Evolutionary conservation across 495 filamentous ascomycete species (phyloP), one percentile per base, ranked within the genome.

Genomic region (Annulohypoxylon moriforme): DNA sequence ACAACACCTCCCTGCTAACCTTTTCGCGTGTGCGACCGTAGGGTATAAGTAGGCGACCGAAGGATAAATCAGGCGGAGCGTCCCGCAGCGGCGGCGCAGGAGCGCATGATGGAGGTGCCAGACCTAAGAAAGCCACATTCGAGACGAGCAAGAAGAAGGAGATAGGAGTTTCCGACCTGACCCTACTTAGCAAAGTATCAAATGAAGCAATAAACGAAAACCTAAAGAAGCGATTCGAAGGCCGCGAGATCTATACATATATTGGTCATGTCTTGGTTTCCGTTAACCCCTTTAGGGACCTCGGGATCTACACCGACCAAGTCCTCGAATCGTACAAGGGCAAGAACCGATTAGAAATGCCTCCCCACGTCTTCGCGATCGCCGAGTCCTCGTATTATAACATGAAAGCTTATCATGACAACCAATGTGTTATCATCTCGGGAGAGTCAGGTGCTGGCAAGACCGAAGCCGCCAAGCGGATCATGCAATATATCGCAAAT

Each of bases 121-220:
- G 92, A 81, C 91, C 96, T 71, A 95, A 94, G 82, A 98, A 98
- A 84, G 96, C 96, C 53, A 91, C 90, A 22, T 99, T 95, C 81
- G 96, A 99, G 81, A 94, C 88, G 22, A 92, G 89, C 59, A 98
- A 97, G 88, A 98, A 98, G 89, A 98, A 97, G 88, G 94, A 98
- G 81, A 95, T 98, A 69, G 96, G 96, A 61, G 95, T 99, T 27
- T 97, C 96, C 18, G 96, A 99, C 86, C 86, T 99, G 73, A 99
- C 96, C 4, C 85, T 99, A 67, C 91, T 99, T 74, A 97, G 93
- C 83, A 98, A 98, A 83, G 96, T 99, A 67, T 96, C 94, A 67
- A 97, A 98, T 78, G 96, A 99, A 79, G 94, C 94, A 16, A 99
- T 99, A 84, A 99, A 99, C 81, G 95, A 98, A 63, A 99, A 99